Percentiles rank a stretch among this genome's conserved stretches.
phyloP scores from a whole-genome alignment of 2,329 filamentous ascomycete species.

The Dactylonectria macrodidyma region DNA sequence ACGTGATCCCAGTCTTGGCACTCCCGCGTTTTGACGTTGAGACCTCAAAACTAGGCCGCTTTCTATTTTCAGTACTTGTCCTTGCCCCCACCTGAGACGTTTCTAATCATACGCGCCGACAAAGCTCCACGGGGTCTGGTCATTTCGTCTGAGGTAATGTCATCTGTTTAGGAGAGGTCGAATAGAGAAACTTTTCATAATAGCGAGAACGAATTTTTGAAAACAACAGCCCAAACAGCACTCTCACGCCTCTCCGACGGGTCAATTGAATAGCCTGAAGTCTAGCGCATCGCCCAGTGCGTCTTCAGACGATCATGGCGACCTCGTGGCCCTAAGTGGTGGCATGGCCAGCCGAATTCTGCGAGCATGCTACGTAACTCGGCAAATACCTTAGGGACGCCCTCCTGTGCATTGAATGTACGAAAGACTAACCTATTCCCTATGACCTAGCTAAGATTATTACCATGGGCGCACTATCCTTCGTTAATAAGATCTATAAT shows the following conservation, averaged over 20 bases:
- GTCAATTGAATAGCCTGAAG: slow-evolving; percentile 17
- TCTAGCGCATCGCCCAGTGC: slow-evolving; percentile 13
- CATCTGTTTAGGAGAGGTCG: background rate
- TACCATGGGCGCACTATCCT: slow-evolving; percentile 1
- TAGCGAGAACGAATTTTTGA: slow-evolving; percentile 17
- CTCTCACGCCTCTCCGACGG: slow-evolving; percentile 6
- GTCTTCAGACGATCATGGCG: slow-evolving; percentile 8
- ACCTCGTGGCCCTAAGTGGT: slow-evolving; percentile 16
- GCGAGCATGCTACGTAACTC: slow-evolving; percentile 9
- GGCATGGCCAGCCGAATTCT: slow-evolving; percentile 9
- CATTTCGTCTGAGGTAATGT: background rate
- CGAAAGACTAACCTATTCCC: slow-evolving; percentile 1
- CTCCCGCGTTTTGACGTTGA: too few relatives aligned
- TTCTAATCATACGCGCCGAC: too few relatives aligned
- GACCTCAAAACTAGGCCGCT: too few relatives aligned
- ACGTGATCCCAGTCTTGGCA: too few relatives aligned
- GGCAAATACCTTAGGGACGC: slow-evolving; percentile 13
- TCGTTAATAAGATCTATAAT: slow-evolving; percentile 9
- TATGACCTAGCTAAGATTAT: background rate
- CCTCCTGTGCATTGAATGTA: slow-evolving; percentile 10
- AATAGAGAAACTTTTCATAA: background rate
- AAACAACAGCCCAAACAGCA: slow-evolving; percentile 11
- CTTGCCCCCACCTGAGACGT: too few relatives aligned
- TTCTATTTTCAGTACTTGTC: too few relatives aligned
- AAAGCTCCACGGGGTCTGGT: too few relatives aligned